Evolutionary conservation across 2,329 filamentous ascomycete species (phyloP).

Genomic region (Exserohilum turcica): DNA sequence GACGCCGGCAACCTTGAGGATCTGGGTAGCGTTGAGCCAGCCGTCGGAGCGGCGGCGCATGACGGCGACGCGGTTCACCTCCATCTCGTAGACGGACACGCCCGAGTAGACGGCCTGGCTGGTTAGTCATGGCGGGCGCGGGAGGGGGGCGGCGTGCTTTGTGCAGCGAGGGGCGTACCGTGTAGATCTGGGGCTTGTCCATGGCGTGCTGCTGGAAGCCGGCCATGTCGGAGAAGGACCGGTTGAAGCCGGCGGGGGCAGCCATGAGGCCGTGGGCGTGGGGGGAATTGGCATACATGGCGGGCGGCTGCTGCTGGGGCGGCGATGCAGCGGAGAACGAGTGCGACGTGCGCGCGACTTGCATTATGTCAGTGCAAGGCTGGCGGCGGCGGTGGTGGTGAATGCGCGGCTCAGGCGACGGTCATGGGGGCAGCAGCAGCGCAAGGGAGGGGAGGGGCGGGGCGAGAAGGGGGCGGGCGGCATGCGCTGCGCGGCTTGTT

Average conservation of each 20-base stretch:
- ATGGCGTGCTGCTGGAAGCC: slow-evolving; percentile 45
- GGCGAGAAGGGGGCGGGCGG: slow-evolving; percentile 3
- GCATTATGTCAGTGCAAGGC: slow-evolving; percentile 36
- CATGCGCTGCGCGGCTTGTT: neutral
- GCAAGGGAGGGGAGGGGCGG: slow-evolving; percentile 1
- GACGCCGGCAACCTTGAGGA: slow-evolving; percentile 94
- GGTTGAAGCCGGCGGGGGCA: slow-evolving; percentile 42
- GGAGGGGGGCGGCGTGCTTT: slow-evolving; percentile 69
- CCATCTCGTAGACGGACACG: slow-evolving; percentile 98
- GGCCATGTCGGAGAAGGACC: slow-evolving; percentile 48
- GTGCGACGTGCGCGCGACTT: slow-evolving; percentile 41
- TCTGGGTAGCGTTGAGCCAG: slow-evolving; percentile 98
- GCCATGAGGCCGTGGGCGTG: slow-evolving; percentile 42
- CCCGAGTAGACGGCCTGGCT: slow-evolving; percentile 83
- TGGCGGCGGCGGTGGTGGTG: slow-evolving; percentile 18
- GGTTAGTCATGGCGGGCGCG: slow-evolving; percentile 45
- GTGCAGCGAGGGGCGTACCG: slow-evolving; percentile 51
- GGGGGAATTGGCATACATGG: slow-evolving; percentile 42
- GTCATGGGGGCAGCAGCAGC: slow-evolving; percentile 19
- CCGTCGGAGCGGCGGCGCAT: slow-evolving; percentile 96
- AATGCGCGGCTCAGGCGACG: slow-evolving; percentile 20
- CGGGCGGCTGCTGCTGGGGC: slow-evolving; percentile 41
- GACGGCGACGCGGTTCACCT: slow-evolving; percentile 88
- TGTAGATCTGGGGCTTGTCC: slow-evolving; percentile 58
- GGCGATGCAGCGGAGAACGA: slow-evolving; percentile 36